Evolutionary conservation across 495 filamentous ascomycete species (phyloP), one percentile per base, ranked within the genome.

Genomic region (Amorphotheca resinae): DNA sequence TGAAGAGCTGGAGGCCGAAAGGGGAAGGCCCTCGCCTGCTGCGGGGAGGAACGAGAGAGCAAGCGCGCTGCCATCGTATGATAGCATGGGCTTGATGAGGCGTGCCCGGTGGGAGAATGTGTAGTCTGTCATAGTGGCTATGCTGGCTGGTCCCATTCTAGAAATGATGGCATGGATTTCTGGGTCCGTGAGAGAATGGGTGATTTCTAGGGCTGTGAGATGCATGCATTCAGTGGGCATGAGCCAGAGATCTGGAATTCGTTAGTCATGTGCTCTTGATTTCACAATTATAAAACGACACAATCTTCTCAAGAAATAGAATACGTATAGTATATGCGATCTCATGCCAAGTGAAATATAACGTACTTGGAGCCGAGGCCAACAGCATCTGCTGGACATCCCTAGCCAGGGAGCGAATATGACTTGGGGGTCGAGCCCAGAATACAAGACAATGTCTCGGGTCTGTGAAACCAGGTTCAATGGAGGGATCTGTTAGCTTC

Each of bases 41-140:
- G 80, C 82, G 0, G 89, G 88, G 1, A 95, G 58, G 59, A 93
- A 95, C 9, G 80, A 85, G 22, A 95, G 60, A 9, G 91, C 89
- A 23, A 95, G 63, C 2, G 86, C 89, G 2, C 83, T 74, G 1
- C 80, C 72, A 53, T 98, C 91, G 53, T 80, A 94, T 39, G 82
- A 86, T 17, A 98, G 52, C 56, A 82, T 65, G 1, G 89, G 91
- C 56, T 81, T 87, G 14, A 89, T 72, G 7, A 95, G 74, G 5
- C 82, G 76, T 0, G 83, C 63, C 17, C 77, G 77, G 54, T 82
- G 74, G 4, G 57, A 52, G 44, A 66, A 68, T 2, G 82, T 76
- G 49, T 77, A 76, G 52, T 76, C 68, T 2, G 76, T 73, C 46
- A 94, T 70, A 0, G 59, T 44, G 2, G 58, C 48, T 2, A 74